phyloP scores from a whole-genome alignment of 495 filamentous ascomycete genomes.

The Talaromyces thailandensis region DNA sequence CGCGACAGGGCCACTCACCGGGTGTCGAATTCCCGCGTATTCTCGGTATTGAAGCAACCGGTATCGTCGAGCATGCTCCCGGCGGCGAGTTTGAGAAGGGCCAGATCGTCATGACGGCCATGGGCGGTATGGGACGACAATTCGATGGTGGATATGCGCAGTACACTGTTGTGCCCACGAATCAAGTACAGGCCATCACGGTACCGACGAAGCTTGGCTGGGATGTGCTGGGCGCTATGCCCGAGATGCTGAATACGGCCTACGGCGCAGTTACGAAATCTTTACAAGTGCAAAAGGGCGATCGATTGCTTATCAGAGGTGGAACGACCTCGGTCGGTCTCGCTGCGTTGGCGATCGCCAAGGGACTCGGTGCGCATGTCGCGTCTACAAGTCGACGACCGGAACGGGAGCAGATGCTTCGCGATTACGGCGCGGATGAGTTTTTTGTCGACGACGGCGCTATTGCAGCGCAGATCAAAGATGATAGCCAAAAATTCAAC shows the following conservation, averaged over 20 bases:
- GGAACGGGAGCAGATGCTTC: constrained; percentile 26
- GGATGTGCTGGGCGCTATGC: constrained; percentile 38
- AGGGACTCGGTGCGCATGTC: constrained; percentile 26
- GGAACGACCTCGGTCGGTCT: constrained; percentile 41
- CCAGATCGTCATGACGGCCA: constrained; percentile 36
- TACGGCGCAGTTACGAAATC: constrained; percentile 34
- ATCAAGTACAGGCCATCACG: constrained; percentile 32
- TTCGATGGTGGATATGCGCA: constrained; percentile 50
- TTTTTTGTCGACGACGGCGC: constrained; percentile 32
- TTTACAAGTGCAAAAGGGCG: constrained; percentile 29
- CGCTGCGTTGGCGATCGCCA: constrained; percentile 39
- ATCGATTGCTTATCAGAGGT: constrained; percentile 40
- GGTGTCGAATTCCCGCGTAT: constrained; percentile 36
- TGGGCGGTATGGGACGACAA: constrained; percentile 42
- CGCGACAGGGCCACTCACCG: constrained; percentile 41
- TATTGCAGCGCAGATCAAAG: constrained; percentile 24
- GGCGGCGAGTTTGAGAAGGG: constrained; percentile 30
- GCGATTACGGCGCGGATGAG: constrained; percentile 27
- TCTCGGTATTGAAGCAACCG: constrained; percentile 44
- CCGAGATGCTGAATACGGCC: constrained; percentile 49
- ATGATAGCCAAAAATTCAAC: constrained; percentile 28
- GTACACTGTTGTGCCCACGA: constrained; percentile 36
- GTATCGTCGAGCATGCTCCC: constrained; percentile 31
- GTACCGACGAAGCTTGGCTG: constrained; percentile 21
- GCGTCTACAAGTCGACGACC: constrained; percentile 30